Percentiles rank a stretch among this genome's conserved stretches.
phyloP scores from a whole-genome alignment of 805 yeast genomes.

The Starmerella vitae region DNA sequence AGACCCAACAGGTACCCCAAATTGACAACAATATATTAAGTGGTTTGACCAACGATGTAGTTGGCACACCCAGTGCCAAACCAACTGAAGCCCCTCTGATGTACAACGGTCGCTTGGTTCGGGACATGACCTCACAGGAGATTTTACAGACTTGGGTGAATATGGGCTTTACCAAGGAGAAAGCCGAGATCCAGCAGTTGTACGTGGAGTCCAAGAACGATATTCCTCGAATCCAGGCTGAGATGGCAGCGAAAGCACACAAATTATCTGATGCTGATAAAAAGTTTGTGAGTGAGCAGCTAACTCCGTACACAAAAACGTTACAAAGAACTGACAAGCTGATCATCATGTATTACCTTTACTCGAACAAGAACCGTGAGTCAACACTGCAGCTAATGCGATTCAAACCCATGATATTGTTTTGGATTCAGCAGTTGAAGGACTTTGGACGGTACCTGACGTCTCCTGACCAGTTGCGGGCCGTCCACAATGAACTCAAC shows the following conservation, averaged over 20 bases:
- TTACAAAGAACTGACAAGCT: slow-evolving; percentile 52
- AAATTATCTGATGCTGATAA: slow-evolving; percentile 52
- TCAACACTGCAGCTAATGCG: slow-evolving; percentile 67
- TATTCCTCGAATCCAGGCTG: slow-evolving; percentile 36
- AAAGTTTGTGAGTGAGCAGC: slow-evolving; percentile 38
- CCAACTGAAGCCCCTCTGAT: neutral
- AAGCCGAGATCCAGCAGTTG: slow-evolving; percentile 41
- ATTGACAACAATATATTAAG: neutral
- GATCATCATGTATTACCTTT: slow-evolving; percentile 61
- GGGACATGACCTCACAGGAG: slow-evolving; percentile 14
- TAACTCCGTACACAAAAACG: slow-evolving; percentile 41
- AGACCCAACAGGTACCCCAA: neutral
- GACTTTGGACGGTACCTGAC: slow-evolving; percentile 49
- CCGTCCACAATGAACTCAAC: slow-evolving; percentile 57
- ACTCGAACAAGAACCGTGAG: slow-evolving; percentile 53
- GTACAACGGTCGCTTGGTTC: slow-evolving; percentile 6
- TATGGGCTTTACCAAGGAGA: slow-evolving; percentile 48
- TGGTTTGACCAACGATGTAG: neutral
- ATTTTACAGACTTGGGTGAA: slow-evolving; percentile 23
- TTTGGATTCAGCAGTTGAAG: slow-evolving; percentile 56
- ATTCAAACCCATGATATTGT: slow-evolving; percentile 64
- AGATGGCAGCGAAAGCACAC: slow-evolving; percentile 46
- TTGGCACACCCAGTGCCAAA: neutral
- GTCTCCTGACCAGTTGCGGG: slow-evolving; percentile 56
- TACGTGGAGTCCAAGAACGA: slow-evolving; percentile 56